Conservation (phyloP, 768 basidiomycete species). For the Calocera cornea region DNA sequence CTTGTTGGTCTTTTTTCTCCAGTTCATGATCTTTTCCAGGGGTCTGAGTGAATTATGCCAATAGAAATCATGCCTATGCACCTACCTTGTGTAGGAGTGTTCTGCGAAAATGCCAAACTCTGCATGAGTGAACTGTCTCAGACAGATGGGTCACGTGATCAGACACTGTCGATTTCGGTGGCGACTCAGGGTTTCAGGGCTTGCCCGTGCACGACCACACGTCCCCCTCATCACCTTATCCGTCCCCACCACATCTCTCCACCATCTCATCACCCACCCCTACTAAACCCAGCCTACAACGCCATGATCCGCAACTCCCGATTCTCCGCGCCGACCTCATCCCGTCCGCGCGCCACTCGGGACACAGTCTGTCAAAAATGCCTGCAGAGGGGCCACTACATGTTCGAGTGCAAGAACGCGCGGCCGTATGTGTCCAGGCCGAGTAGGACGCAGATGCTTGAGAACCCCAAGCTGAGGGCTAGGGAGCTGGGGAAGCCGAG, state of each 20-base stretch:
- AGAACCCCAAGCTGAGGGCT: constrained; percentile 59
- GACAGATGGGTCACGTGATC: background rate
- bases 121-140: too few species aligned
- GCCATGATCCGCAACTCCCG: background rate
- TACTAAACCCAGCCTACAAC: too few species aligned
- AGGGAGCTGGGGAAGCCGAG: constrained; percentile 59
- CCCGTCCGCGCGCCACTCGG: constrained; percentile 47
- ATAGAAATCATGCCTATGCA: background rate
- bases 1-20: too few species aligned
- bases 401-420: constrained; percentile 71
- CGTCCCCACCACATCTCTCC: too few species aligned
- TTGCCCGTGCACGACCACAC: background rate
- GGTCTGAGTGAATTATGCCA: background rate
- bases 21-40: background rate
- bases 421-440: constrained; percentile 82
- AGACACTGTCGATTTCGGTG: background rate
- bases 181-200: background rate
- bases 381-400: constrained; percentile 70
- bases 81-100: too few species aligned
- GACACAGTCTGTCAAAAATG: constrained; percentile 77
- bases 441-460: constrained; percentile 72
- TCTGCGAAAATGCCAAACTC: too few species aligned
- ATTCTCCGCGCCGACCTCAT: constrained; percentile 24
- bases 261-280: too few species aligned
- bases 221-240: too few species aligned